phyloP scores from a whole-genome alignment of 768 basidiomycete species.

The Daedaleopsis nitida region DNA sequence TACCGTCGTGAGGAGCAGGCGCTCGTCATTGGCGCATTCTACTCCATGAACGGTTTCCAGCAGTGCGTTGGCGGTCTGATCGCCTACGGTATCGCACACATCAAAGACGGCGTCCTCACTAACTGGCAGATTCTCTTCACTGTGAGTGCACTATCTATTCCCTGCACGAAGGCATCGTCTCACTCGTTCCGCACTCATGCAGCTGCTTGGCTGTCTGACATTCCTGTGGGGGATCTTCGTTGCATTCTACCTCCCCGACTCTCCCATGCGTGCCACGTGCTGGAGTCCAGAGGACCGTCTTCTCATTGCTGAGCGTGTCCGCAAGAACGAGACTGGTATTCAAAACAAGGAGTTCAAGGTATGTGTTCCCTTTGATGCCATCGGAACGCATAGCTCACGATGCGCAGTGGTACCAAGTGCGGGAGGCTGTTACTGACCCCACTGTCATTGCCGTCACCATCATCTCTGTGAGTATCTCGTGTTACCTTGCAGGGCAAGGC shows the following conservation, averaged over 20 bases:
- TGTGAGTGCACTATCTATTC: constrained; percentile 7
- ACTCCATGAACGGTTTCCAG: constrained; percentile 51
- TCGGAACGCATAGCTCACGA: not conserved
- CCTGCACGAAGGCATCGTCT: not conserved
- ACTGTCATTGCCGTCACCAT: constrained; percentile 48
- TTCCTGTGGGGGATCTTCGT: constrained; percentile 52
- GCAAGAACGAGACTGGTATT: constrained; percentile 54
- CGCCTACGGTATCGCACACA: constrained; percentile 51
- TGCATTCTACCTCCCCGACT: constrained; percentile 52
- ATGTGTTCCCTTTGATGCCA: constrained; percentile 30
- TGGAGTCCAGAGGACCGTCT: constrained; percentile 49
- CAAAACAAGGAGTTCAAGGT: constrained; percentile 53
- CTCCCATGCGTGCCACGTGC: constrained; percentile 49
- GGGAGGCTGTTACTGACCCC: constrained; percentile 47
- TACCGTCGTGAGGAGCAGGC: constrained; percentile 54
- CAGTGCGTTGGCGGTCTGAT: constrained; percentile 52
- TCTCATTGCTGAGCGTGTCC: constrained; percentile 50
- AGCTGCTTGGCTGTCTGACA: constrained; percentile 47
- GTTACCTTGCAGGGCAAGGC: not conserved
- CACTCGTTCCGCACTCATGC: constrained; percentile 19
- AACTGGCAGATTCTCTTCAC: constrained; percentile 55
- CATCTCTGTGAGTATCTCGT: constrained; percentile 51
- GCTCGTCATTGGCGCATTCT: constrained; percentile 46
- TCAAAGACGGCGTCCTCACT: constrained; percentile 41
- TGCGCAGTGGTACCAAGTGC: constrained; percentile 10